phyloP scores from a whole-genome alignment of 495 filamentous ascomycete species.

The Hypoxylon intermedium region DNA sequence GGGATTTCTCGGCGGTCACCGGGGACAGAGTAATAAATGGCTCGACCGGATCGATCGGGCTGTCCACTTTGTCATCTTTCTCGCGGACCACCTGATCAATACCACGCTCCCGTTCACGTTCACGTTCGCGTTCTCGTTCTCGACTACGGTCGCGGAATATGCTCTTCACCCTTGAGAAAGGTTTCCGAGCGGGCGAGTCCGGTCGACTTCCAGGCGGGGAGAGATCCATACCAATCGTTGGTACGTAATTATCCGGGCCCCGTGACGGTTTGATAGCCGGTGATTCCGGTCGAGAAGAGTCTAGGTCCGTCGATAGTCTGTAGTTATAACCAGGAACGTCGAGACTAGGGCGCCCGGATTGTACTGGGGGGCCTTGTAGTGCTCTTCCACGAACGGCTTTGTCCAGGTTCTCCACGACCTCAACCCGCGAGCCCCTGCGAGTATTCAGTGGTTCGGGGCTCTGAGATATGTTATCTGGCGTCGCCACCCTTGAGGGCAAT shows the following conservation, averaged over 20 bases:
- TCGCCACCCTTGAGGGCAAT: constrained; percentile 35
- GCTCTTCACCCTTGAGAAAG: constrained; percentile 53
- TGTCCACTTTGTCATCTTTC: constrained; percentile 34
- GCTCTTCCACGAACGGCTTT: constrained; percentile 25
- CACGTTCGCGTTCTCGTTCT: constrained; percentile 45
- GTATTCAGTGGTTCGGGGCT: constrained; percentile 32
- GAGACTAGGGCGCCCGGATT: constrained; percentile 47
- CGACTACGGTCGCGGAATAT: constrained; percentile 58
- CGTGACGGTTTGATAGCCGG: constrained; percentile 44
- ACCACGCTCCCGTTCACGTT: constrained; percentile 24
- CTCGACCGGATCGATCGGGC: constrained; percentile 31
- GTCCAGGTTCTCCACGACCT: constrained; percentile 44
- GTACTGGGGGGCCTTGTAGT: constrained; percentile 37
- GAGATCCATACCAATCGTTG: constrained; percentile 52
- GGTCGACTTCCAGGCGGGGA: constrained; percentile 52
- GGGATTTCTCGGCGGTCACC: constrained; percentile 36
- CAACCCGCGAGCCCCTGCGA: constrained; percentile 43
- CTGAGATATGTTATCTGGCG: constrained; percentile 43
- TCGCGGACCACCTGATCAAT: constrained; percentile 29
- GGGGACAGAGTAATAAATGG: constrained; percentile 27
- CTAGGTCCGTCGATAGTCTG: constrained; percentile 50
- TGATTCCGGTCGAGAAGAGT: constrained; percentile 50
- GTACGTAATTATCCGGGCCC: constrained; percentile 41
- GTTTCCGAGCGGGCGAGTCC: constrained; percentile 53
- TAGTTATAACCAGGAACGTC: constrained; percentile 47